phyloP scores from a whole-genome alignment of 192 early-diverging fungal species.

The Coemansia biformis region DNA sequence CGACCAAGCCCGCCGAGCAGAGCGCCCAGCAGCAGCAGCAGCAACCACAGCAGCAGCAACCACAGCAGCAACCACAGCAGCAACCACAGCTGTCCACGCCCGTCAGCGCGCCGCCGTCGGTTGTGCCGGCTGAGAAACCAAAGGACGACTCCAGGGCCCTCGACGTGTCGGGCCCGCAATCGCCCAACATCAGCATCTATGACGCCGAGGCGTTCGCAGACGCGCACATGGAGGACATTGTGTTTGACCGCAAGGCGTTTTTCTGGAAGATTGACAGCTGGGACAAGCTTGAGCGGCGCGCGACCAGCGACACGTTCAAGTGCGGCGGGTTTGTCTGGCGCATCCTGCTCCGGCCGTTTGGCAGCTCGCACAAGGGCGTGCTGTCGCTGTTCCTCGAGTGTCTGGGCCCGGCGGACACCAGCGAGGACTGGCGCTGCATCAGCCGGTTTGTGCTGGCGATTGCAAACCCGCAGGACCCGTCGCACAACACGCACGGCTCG shows the following conservation, averaged over 20 bases:
- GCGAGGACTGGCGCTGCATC: slow-evolving; percentile 72
- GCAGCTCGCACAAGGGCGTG: slow-evolving; percentile 71
- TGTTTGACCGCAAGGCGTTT: slow-evolving; percentile 42
- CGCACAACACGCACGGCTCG: slow-evolving; percentile 56
- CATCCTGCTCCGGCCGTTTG: slow-evolving; percentile 83
- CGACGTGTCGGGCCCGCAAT: slow-evolving; percentile 1
- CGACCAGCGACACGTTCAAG: slow-evolving; percentile 44
- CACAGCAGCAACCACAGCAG: slow-evolving; percentile 1
- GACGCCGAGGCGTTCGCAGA: slow-evolving; percentile 36
- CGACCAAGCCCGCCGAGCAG: not conserved
- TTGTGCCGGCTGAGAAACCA: not conserved
- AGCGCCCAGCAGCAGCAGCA: slow-evolving; percentile 4
- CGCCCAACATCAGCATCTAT: slow-evolving; percentile 39
- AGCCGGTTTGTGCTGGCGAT: slow-evolving; percentile 82
- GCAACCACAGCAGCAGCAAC: slow-evolving; percentile 7
- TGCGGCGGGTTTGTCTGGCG: slow-evolving; percentile 60
- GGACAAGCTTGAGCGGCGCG: slow-evolving; percentile 43
- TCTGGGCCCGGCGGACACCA: slow-evolving; percentile 59
- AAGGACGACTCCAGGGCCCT: not conserved
- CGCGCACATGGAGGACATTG: slow-evolving; percentile 47
- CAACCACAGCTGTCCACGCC: slow-evolving; percentile 12
- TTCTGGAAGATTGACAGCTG: slow-evolving; percentile 49
- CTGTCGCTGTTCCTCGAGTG: slow-evolving; percentile 89
- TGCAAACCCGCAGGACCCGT: slow-evolving; percentile 69
- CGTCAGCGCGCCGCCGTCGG: slow-evolving; percentile 14